These are phyloP conservation scores for Solanum medicagineum DNA, from an alignment of 257 asterid genomes.

Conservation along the genomic window DNA sequence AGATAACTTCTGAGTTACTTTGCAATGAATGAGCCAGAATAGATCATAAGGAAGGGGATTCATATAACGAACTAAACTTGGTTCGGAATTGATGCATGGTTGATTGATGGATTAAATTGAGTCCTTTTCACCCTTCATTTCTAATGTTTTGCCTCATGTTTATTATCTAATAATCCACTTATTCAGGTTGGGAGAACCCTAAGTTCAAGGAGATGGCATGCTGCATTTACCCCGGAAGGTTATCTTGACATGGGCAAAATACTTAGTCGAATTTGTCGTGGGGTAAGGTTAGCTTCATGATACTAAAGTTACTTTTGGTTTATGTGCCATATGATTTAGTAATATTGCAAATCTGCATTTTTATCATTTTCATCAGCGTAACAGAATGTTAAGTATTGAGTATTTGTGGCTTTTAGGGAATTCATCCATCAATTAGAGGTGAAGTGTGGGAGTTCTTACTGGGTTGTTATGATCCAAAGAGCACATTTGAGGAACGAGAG, in stretches of 20 bases:
- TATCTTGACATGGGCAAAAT: constrained; percentile 72
- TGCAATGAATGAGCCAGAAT: not conserved
- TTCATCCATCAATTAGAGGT: constrained; percentile 94
- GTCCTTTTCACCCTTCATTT: not conserved
- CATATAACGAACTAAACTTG: not conserved
- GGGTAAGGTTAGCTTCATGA: constrained; percentile 38
- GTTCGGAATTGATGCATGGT: not conserved
- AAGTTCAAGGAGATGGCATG: constrained; percentile 81
- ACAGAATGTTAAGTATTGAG: not conserved
- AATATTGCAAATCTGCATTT: not conserved
- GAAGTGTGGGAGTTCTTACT: constrained; percentile 98
- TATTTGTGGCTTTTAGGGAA: constrained; percentile 37
- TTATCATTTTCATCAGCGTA: not conserved
- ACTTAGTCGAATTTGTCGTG: constrained; percentile 67
- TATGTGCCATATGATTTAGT: not conserved
- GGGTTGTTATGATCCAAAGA: constrained; percentile 82
- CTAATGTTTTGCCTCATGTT: not conserved
- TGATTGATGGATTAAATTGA: not conserved
- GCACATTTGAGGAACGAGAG: constrained; percentile 82
- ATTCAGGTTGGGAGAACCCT: constrained; percentile 77
- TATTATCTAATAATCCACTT: not conserved
- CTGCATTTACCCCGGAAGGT: constrained; percentile 78
- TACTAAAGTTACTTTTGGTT: not conserved
- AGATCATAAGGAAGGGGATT: not conserved
- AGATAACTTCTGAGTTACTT: not conserved